phyloP scores from a whole-genome alignment of 768 basidiomycete genomes.

The Tulasnella sp. region DNA sequence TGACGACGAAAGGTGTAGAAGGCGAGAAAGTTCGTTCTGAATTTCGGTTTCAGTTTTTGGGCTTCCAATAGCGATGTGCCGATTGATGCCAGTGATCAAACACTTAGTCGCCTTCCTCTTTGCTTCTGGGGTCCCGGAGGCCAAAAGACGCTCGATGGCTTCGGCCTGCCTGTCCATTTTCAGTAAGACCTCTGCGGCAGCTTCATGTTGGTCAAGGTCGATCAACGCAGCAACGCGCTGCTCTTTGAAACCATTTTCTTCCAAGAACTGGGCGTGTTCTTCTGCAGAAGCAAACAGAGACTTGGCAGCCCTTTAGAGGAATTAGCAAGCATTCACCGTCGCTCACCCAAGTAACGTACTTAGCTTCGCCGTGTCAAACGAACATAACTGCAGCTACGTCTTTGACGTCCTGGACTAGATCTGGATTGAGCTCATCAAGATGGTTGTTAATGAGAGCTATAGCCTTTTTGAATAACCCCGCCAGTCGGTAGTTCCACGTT shows the following conservation, averaged over 20 bases:
- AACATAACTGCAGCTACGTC: slow-evolving; percentile 31
- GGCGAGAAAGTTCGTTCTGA: too few species aligned
- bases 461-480: slow-evolving; percentile 4
- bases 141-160: background rate
- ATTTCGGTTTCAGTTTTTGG: too few species aligned
- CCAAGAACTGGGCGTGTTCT: background rate
- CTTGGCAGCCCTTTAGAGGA: background rate
- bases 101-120: too few species aligned
- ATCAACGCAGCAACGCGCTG: background rate
- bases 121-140: background rate
- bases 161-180: background rate
- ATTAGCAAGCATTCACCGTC: background rate
- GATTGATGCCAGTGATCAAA: too few species aligned
- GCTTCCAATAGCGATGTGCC: too few species aligned
- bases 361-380: background rate
- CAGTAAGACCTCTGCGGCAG: background rate
- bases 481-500: background rate
- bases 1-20: too few species aligned
- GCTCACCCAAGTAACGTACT: background rate
- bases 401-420: slow-evolving; percentile 27
- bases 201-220: background rate
- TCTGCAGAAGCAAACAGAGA: background rate
- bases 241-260: background rate
- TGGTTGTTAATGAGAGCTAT: slow-evolving; percentile 1
- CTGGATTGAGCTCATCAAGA: slow-evolving; percentile 22